Evolutionary conservation across 345 rosid species (phyloP).

Genomic region (rapeseed (Brassica napus)): DNA sequence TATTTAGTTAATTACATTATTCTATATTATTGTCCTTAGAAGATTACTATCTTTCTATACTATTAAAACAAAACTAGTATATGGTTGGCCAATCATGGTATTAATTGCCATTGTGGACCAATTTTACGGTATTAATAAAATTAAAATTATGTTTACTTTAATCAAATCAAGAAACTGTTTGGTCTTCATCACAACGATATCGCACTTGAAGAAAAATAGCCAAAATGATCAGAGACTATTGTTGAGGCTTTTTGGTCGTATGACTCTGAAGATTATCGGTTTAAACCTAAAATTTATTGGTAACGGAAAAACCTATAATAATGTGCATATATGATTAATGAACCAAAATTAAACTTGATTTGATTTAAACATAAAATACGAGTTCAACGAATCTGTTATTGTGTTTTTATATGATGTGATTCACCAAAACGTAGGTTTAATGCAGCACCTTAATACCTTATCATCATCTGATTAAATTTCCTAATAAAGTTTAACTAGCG

Average conservation of each 20-base stretch:
- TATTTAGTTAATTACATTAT: constrained; percentile 7
- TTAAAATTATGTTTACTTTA: not conserved
- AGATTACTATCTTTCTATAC: constrained; percentile 3
- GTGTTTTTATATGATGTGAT: not conserved
- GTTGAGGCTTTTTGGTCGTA: not conserved
- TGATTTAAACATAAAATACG: not conserved
- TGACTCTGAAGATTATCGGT: not conserved
- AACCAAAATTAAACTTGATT: not conserved
- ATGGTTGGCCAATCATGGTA: not conserved
- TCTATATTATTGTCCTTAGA: constrained; percentile 1
- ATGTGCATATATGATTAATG: not conserved
- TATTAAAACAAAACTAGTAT: constrained; percentile 2
- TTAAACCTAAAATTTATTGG: not conserved
- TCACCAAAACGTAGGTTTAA: not conserved
- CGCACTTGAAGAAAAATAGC: not conserved
- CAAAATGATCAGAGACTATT: not conserved
- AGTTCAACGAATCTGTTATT: not conserved
- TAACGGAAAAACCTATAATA: not conserved
- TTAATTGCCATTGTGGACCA: not conserved
- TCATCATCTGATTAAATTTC: not conserved
- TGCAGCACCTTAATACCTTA: not conserved
- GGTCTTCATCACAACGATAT: not conserved
- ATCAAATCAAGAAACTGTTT: not conserved
- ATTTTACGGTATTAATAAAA: not conserved
- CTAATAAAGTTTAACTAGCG: not conserved